Evolutionary conservation across 2,329 filamentous ascomycete species (phyloP).

Genomic region (Curvularia sp.): DNA sequence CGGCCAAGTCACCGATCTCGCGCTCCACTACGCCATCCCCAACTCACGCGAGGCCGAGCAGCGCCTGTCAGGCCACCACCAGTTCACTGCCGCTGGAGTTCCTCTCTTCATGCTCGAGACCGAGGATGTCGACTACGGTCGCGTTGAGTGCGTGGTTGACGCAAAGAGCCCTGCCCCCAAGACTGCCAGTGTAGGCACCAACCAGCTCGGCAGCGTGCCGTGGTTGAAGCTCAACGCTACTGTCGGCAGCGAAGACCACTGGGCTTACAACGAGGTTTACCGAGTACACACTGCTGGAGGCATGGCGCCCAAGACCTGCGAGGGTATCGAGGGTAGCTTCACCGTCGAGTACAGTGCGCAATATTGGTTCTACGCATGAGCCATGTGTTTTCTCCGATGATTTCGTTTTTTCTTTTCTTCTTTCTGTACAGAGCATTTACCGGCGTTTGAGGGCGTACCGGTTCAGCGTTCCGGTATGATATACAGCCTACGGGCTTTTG

Average conservation of each 20-base stretch:
- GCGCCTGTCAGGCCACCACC: slow-evolving; percentile 77
- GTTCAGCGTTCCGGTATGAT: slow-evolving; percentile 21
- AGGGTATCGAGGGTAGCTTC: slow-evolving; percentile 68
- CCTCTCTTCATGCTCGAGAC: slow-evolving; percentile 83
- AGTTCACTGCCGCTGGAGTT: slow-evolving; percentile 73
- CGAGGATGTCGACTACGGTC: slow-evolving; percentile 59
- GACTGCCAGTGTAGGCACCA: slow-evolving; percentile 64
- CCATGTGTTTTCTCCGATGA: background rate
- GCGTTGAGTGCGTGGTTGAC: slow-evolving; percentile 70
- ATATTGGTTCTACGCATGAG: slow-evolving; percentile 68
- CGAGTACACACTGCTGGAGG: slow-evolving; percentile 85
- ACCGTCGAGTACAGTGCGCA: slow-evolving; percentile 81
- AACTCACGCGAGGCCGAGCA: slow-evolving; percentile 59
- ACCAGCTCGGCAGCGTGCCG: slow-evolving; percentile 68
- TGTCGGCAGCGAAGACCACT: slow-evolving; percentile 17
- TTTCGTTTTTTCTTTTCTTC: slow-evolving; percentile 1
- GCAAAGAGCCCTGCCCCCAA: slow-evolving; percentile 68
- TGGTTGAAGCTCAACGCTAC: slow-evolving; percentile 76
- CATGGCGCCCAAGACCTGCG: slow-evolving; percentile 74
- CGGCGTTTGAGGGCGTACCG: slow-evolving; percentile 37
- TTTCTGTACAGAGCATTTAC: slow-evolving; percentile 43
- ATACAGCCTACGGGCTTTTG: slow-evolving; percentile 21
- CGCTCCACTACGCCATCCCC: slow-evolving; percentile 70
- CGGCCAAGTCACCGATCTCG: slow-evolving; percentile 68
- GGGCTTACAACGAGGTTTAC: slow-evolving; percentile 75